These are phyloP conservation scores for Zoysia matrella DNA, from an alignment of 202 grass and related monocot genomes.

Conservation along the genomic window DNA sequence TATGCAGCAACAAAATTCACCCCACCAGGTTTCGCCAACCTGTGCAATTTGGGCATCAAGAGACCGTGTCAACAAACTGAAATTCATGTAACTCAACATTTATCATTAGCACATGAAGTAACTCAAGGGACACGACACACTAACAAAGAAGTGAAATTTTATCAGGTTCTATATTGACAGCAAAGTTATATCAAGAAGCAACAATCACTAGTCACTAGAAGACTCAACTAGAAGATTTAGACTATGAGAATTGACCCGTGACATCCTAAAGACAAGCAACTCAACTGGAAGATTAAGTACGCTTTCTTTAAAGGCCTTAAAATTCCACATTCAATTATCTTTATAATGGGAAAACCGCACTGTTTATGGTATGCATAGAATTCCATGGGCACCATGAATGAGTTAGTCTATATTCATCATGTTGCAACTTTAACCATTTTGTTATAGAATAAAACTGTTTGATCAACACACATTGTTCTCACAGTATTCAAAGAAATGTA, in stretches of 20 bases:
- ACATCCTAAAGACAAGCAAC: no score
- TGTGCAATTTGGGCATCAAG: slow-evolving; percentile 25
- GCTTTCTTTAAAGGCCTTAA: neutral
- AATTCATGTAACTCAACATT: neutral
- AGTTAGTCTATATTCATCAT: neutral
- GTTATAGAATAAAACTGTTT: slow-evolving; percentile 1
- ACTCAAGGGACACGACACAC: neutral
- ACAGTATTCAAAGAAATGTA: slow-evolving; percentile 32
- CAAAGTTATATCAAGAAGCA: slow-evolving; percentile 7
- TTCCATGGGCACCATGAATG: slow-evolving; percentile 19
- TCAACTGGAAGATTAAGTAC: no score
- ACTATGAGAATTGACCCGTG: no score
- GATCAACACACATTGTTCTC: neutral
- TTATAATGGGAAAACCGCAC: slow-evolving; percentile 7
- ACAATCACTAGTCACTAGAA: neutral
- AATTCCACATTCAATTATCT: neutral
- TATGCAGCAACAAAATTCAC: slow-evolving; percentile 30
- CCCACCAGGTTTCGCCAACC: slow-evolving; percentile 48
- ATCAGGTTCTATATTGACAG: no score
- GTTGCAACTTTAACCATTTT: neutral
- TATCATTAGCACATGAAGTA: neutral
- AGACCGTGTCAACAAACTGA: neutral
- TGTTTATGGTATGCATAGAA: slow-evolving; percentile 12
- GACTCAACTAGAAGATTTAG: no score
- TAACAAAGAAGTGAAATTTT: neutral